Evolutionary conservation across 352 stramenopile genomes (phyloP), one percentile per base, ranked within the genome.

Genomic region (Phytophthora lateralis): DNA sequence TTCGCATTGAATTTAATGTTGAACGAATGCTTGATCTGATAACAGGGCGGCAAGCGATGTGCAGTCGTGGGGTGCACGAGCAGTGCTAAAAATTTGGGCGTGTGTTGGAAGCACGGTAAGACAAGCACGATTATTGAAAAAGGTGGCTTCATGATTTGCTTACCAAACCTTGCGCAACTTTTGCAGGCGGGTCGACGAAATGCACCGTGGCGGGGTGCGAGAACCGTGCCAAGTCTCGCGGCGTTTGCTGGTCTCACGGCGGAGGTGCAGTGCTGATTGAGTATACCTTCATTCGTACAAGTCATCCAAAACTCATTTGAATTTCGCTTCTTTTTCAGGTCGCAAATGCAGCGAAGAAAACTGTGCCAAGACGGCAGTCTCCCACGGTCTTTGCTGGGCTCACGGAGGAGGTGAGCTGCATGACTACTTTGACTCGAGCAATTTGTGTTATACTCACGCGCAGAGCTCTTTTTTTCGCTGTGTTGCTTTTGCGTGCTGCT

Each of bases 231-330:
- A 94, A 94, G 64, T 89, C 85, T 32, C 76, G 83, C 38, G 83
- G 85, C 9, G 72, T 92, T 37, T 92, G 85, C 51, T 94, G 82
- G 85, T 89, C 81, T 43, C 85, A 94, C 20, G 85, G 85, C 18
- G 85, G 85, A 68, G 85, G 84, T 72, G 57, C 21, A 39, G 42
- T 15, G 53, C 17, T 6, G 8, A 26, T 14, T 44, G 14, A 7
- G 4, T 21, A 12, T 27, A 37, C 24, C 41, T 35, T 11, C 30
- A 18, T 62, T 17, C 15, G 32, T 50, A 1, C 1, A 49, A 44
- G 27, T 30, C 29, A 3, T 55, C 0, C 1, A 46, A 50, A 1
- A 4, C 43, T 43, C 8, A 26, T 2, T 20, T 47, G 46, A 27
- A 32, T 42, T 32, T 57, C 11, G 53, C 43, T 41, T 15, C 32